These are phyloP conservation scores for Microdochium bolleyi DNA, from an alignment of 2,329 filamentous ascomycete genomes.

Conservation along the genomic window DNA sequence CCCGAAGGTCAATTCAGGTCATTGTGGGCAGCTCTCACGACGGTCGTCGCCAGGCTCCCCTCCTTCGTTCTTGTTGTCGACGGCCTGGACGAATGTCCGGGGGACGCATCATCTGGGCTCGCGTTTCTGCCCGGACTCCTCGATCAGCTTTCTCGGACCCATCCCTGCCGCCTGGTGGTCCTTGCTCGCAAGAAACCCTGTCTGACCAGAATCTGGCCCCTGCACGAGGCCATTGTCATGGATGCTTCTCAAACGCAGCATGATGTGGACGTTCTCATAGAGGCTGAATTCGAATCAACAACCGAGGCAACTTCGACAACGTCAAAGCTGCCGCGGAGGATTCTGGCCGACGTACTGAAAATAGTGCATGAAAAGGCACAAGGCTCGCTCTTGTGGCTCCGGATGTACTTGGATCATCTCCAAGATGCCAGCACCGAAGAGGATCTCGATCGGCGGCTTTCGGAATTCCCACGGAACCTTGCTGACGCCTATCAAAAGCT, in stretches of 20 bases:
- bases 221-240: neutral
- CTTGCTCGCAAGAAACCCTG: neutral
- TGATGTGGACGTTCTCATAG: neutral
- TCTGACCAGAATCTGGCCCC: neutral
- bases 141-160: neutral
- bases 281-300: neutral
- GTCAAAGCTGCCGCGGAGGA: neutral
- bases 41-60: neutral
- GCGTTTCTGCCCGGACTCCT: neutral
- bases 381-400: neutral
- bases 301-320: neutral
- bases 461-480: neutral
- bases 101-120: neutral
- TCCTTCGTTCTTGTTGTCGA: neutral
- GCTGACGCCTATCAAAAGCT: neutral
- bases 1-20: neutral
- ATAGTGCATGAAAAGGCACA: neutral
- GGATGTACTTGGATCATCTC: neutral
- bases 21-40: neutral
- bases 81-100: neutral
- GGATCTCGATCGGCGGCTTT: neutral
- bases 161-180: neutral
- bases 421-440: neutral
- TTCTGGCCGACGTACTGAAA: neutral
- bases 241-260: neutral